These are phyloP conservation scores for Suhomyces canberraensis DNA, from an alignment of 805 yeast genomes.

Conservation along the genomic window DNA sequence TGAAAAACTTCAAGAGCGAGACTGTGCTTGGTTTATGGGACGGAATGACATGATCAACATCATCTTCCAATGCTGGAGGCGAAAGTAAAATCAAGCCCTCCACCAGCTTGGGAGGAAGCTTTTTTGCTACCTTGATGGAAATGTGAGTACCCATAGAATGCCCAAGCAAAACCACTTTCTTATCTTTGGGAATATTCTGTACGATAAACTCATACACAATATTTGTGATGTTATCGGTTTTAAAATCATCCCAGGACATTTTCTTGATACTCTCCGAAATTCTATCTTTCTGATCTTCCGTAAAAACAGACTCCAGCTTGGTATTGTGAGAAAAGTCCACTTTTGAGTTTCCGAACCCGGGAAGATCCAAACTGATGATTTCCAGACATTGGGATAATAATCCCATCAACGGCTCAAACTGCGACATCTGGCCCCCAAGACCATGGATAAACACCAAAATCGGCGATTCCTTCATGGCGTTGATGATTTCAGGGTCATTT, in stretches of 20 bases:
- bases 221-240: slow-evolving; percentile 39
- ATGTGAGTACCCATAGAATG: slow-evolving; percentile 75
- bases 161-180: slow-evolving; percentile 52
- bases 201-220: slow-evolving; percentile 36
- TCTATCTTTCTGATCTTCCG: slow-evolving; percentile 28
- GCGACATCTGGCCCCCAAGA: slow-evolving; percentile 84
- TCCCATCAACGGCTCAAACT: slow-evolving; percentile 72
- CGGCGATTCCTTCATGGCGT: slow-evolving; percentile 50
- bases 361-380: slow-evolving; percentile 72
- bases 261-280: slow-evolving; percentile 26
- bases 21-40: slow-evolving; percentile 2
- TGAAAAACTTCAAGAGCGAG: slow-evolving; percentile 26
- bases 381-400: slow-evolving; percentile 60
- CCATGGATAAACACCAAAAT: slow-evolving; percentile 76
- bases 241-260: slow-evolving; percentile 41
- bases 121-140: slow-evolving; percentile 42
- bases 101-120: slow-evolving; percentile 35
- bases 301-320: slow-evolving; percentile 19
- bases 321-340: slow-evolving; percentile 11
- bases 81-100: slow-evolving; percentile 49
- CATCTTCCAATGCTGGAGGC: slow-evolving; percentile 43
- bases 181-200: slow-evolving; percentile 36
- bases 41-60: slow-evolving; percentile 9
- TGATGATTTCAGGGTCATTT: slow-evolving; percentile 19
- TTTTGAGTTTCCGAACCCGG: slow-evolving; percentile 75